Base-by-base conservation (phyloP, 192 early-diverging fungal species). In the Entomortierella beljakovae region DNA sequence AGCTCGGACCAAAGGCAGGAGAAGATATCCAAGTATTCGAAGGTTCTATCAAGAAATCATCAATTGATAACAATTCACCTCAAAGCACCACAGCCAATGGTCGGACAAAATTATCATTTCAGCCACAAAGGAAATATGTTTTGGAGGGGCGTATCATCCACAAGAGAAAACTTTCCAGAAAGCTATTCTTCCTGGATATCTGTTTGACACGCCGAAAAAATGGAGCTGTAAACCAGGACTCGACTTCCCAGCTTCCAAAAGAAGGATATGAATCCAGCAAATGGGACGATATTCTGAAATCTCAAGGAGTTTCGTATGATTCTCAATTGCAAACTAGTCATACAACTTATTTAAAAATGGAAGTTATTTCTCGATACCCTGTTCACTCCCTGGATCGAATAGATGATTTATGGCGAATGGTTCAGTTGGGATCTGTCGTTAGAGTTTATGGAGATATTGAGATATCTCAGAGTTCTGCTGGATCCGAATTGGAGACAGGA, bases 81-180 rank as follows among this genome's bases (percentile, higher is more conserved):
- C 20, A 3, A 10, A 59, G 5, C 8, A 43, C 10, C 42, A 43
- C 42, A 13, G 7, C 3, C 18, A 29, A 53, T 3, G 28, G 28
- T 20, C 28, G 18, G 37, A n/a, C 20, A 6, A 61, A 57, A 25
- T 22, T 57, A 18, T 43, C 48, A 20, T 77, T 79, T 33, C 46
- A 79, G 40, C 75, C 75, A 1, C 66, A 69, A 26, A 43, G 55
- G 25, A 50, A 34, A 28, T 79, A 69, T 32, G 51, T 59, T 38
- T 6, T 79, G 28, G 67, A 79, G 38, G 75, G 67, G 6, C 67
- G 75, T 3, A 70, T 79, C 62, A 79, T 79, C 40, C 75, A 79
- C 35, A 79, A 79, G 51, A 49, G 75, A 20, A 79, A 79, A 28
- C 46, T 79, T 10, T 79, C 75, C 4, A 35, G 57, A 38, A 64